Base-by-base conservation (phyloP, 495 filamentous ascomycete species). In the Hypoxylon fuscum region DNA sequence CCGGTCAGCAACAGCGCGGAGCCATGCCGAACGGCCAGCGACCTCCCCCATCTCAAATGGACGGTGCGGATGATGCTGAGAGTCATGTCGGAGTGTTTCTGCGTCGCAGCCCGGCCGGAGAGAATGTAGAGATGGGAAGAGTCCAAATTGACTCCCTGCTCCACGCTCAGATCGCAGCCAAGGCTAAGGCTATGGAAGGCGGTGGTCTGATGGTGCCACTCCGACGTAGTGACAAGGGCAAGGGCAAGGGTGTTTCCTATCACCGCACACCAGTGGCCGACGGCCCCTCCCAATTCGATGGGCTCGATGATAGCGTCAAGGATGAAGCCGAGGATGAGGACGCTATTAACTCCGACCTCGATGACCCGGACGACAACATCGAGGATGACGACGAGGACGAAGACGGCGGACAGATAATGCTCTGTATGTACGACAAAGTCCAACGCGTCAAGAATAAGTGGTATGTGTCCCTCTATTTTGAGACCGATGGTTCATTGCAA, bases 361-460 rank as follows among this genome's bases (percentile, higher is more conserved):
- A 98, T 70, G 95, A 99, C 68, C 87, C 95, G 0, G 92, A 96
- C 54, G 95, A 98, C 45, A 85, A 89, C 11, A 76, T 86, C 9
- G 87, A 88, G 42, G 87, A 91, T 8, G 88, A 90, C 11, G 89
- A 93, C 18, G 88, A 83, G 20, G 93, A 97, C 35, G 93, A 97
- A 50, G 88, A 93, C 14, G 82, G 82, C 3, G 86, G 85, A 1
- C 89, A 96, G 59, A 91, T 95, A 74, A 97, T 97, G 91, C 86
- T 98, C 34, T 98, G 95, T 79, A 96, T 95, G 68, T 98, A 98
- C 71, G 95, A 99, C 79, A 99, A 99, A 80, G 95, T 99, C 15
- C 93, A 97, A 76, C 83, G 95, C 46, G 96, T 97, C 56, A 99
- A 99, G 87, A 99, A 97, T 75, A 99, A 98, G 88, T 99, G 95